Conservation (phyloP, 331 rosid genomes). For the Acacia pycnantha region DNA sequence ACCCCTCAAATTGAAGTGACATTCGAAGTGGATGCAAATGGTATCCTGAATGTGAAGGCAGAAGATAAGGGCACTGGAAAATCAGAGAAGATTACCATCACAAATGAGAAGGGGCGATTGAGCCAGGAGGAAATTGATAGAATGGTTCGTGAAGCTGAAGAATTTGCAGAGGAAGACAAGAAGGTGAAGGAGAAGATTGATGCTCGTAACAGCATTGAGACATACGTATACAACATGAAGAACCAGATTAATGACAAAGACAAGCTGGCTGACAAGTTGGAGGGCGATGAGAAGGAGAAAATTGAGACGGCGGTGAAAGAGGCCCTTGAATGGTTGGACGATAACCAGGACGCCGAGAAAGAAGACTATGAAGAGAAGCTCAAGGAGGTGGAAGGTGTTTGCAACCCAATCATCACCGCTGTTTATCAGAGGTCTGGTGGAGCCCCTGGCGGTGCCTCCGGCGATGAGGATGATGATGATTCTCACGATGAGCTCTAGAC, state of each 20-base stretch:
- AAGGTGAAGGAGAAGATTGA: conserved; percentile 91
- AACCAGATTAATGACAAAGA: conserved; percentile 82
- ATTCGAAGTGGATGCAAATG: conserved; percentile 93
- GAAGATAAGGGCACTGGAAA: conserved; percentile 97
- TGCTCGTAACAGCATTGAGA: conserved; percentile 80
- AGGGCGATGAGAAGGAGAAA: conserved; percentile 82
- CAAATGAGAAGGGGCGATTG: conserved; percentile 88
- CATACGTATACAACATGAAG: conserved; percentile 88
- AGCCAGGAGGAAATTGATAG: conserved; percentile 93
- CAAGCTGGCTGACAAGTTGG: conserved; percentile 92
- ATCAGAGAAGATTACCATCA: conserved; percentile 90
- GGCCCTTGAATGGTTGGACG: conserved; percentile 94
- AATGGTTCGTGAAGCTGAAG: conserved; percentile 93
- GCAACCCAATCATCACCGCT: conserved; percentile 78
- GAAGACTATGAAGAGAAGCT: conserved; percentile 94
- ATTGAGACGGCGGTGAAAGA: conserved; percentile 80
- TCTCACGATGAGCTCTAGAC: conserved; percentile 83
- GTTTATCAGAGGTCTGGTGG: conserved; percentile 89
- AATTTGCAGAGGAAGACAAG: conserved; percentile 91
- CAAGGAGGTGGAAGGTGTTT: conserved; percentile 89
- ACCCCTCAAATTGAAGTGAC: conserved; percentile 97
- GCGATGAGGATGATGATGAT: conserved; percentile 67
- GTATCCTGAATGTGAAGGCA: conserved; percentile 84
- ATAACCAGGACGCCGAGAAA: conserved; percentile 82
- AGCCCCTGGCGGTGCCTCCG: conserved; percentile 60